Percentiles rank a stretch among this genome's conserved stretches.
Conservation (phyloP, 2,329 filamentous ascomycete species). For the Fusarium protoensiforme region DNA sequence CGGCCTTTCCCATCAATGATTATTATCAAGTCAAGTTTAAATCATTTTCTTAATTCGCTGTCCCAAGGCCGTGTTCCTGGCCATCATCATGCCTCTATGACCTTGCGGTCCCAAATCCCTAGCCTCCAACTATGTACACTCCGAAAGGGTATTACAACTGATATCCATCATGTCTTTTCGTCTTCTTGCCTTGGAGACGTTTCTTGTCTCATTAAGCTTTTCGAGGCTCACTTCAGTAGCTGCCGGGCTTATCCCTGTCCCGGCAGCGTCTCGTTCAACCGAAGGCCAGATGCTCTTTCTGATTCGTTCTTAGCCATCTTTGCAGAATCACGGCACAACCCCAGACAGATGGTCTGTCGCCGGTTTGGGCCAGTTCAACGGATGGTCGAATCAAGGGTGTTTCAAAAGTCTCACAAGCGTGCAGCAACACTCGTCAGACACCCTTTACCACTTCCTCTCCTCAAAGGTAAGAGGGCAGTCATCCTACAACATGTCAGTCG, state of each 20-base stretch:
- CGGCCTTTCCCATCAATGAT: not conserved
- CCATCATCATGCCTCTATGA: slow-evolving; percentile 31
- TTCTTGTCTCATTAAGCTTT: not conserved
- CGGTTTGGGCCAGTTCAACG: slow-evolving; percentile 2
- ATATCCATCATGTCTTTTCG: slow-evolving; percentile 36
- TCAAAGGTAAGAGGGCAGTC: slow-evolving; percentile 84
- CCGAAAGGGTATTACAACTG: slow-evolving; percentile 46
- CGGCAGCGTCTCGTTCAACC: not conserved
- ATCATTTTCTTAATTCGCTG: slow-evolving; percentile 27
- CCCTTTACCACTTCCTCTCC: slow-evolving; percentile 59
- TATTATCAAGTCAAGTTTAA: not conserved
- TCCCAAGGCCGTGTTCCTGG: slow-evolving; percentile 35
- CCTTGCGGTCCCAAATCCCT: slow-evolving; percentile 32
- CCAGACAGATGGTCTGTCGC: not conserved
- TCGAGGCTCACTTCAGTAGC: not conserved
- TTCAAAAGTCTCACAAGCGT: slow-evolving; percentile 12
- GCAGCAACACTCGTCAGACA: slow-evolving; percentile 3
- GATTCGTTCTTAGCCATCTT: slow-evolving; percentile 11
- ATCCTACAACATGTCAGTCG: slow-evolving; percentile 66
- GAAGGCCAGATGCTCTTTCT: not conserved
- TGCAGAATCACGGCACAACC: slow-evolving; percentile 3
- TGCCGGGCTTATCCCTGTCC: not conserved
- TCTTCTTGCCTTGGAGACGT: slow-evolving; percentile 11
- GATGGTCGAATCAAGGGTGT: slow-evolving; percentile 1
- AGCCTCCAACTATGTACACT: slow-evolving; percentile 41